These are phyloP conservation scores for Coemansia sp. DNA, from an alignment of 192 early-diverging fungal genomes.

Conservation along the genomic window DNA sequence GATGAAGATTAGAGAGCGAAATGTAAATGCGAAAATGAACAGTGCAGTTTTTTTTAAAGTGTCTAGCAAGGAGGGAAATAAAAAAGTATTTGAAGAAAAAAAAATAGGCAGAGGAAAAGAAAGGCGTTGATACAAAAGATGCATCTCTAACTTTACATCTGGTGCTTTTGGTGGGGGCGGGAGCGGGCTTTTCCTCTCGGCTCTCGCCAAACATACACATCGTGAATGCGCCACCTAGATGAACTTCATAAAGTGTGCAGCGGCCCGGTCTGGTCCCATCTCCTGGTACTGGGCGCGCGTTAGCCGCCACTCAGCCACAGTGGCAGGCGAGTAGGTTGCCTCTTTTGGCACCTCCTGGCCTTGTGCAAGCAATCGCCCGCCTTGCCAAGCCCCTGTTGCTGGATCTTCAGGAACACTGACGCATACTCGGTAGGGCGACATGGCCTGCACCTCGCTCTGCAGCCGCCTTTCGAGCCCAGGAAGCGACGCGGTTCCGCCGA, in stretches of 20 bases:
- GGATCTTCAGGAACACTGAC: conserved; percentile 7
- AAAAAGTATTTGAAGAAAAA: neutral
- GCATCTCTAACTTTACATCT: neutral
- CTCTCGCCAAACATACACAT: neutral
- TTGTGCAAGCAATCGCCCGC: conserved; percentile 9
- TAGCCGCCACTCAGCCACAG: conserved; percentile 16
- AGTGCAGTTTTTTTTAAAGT: neutral
- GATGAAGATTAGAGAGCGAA: conserved; percentile 10
- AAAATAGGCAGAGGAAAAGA: conserved; percentile 11
- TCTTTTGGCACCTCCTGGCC: neutral
- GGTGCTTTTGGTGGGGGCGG: neutral
- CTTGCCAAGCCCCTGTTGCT: conserved; percentile 22
- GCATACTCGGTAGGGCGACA: conserved; percentile 61
- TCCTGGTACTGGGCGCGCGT: conserved; percentile 32
- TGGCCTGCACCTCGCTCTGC: conserved; percentile 90
- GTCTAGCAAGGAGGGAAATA: neutral
- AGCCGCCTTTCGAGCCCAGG: conserved; percentile 89
- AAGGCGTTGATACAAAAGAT: neutral
- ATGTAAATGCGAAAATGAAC: neutral
- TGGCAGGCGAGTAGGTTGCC: neutral
- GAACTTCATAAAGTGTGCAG: conserved; percentile 22
- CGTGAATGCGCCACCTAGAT: conserved; percentile 2
- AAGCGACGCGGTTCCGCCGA: conserved; percentile 91
- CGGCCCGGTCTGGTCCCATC: conserved; percentile 24
- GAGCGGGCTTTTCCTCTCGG: neutral